Conservation (phyloP, 352 stramenopile genomes). For the Hyaloperonospora brassicae region DNA sequence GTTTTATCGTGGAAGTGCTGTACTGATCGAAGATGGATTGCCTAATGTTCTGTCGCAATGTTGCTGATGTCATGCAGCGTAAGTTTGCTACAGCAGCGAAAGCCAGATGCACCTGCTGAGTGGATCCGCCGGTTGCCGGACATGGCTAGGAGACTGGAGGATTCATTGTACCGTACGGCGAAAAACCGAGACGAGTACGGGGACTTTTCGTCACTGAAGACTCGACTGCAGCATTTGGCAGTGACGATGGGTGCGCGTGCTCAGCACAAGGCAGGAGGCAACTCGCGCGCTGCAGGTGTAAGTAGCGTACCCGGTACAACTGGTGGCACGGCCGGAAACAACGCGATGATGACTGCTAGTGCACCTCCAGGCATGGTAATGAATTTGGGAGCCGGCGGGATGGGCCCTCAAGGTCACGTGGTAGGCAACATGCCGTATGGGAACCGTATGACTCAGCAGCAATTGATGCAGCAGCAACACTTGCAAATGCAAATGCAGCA, state of each 20-base stretch:
- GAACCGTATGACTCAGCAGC: conserved; percentile 74
- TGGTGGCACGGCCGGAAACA: conserved; percentile 20
- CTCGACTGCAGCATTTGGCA: conserved; percentile 93
- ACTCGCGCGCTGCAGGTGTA: conserved; percentile 33
- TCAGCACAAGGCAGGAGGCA: conserved; percentile 63
- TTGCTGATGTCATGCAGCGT: conserved; percentile 43
- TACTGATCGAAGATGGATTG: neutral
- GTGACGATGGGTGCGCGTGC: conserved; percentile 82
- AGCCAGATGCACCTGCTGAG: conserved; percentile 93
- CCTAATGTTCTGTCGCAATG: conserved; percentile 6
- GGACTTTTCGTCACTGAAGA: conserved; percentile 93
- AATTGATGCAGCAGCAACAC: conserved; percentile 68
- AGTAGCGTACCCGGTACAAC: conserved; percentile 25
- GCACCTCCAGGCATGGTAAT: conserved; percentile 40
- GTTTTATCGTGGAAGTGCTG: conserved; percentile 7
- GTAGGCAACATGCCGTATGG: conserved; percentile 68
- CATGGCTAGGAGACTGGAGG: conserved; percentile 96
- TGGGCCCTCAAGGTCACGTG: conserved; percentile 51
- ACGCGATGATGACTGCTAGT: conserved; percentile 42
- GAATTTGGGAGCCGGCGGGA: conserved; percentile 39
- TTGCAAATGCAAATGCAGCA: conserved; percentile 77
- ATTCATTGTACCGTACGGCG: conserved; percentile 93
- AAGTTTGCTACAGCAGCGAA: conserved; percentile 93
- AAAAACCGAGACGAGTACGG: conserved; percentile 93
- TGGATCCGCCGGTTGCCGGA: conserved; percentile 96